Conservation (phyloP, 2,329 filamentous ascomycete genomes). For the Pezicula neosporulosa region DNA sequence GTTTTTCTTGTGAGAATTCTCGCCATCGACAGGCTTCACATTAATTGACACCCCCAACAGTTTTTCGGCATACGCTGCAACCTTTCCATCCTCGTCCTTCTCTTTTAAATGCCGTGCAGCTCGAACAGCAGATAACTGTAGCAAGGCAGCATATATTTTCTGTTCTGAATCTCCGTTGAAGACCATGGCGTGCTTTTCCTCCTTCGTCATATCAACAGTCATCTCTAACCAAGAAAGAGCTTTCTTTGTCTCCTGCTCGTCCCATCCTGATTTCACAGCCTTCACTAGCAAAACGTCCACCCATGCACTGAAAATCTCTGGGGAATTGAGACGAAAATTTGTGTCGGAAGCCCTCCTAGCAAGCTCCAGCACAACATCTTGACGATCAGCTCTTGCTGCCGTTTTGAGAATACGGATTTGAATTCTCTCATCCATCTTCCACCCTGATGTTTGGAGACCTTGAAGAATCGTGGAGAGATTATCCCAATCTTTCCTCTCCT, state of each 20-base stretch:
- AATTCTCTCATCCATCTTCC: conserved; percentile 14
- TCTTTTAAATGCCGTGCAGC: conserved; percentile 32
- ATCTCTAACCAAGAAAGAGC: conserved; percentile 26
- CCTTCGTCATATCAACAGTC: conserved; percentile 24
- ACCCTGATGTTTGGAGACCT: conserved; percentile 18
- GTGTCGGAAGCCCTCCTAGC: conserved; percentile 22
- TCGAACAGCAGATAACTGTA: conserved; percentile 41
- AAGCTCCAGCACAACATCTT: conserved; percentile 26
- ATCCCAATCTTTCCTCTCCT: conserved; percentile 28
- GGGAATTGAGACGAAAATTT: conserved; percentile 19
- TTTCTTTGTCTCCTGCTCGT: conserved; percentile 17
- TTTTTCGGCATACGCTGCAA: conserved; percentile 33
- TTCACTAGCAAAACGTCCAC: conserved; percentile 19
- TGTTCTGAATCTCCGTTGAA: neutral
- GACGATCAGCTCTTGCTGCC: conserved; percentile 11
- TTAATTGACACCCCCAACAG: conserved; percentile 12
- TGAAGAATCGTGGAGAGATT: conserved; percentile 27
- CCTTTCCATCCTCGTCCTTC: conserved; percentile 35
- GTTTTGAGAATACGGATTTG: conserved; percentile 2
- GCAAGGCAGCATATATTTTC: conserved; percentile 23
- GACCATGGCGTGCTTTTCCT: conserved; percentile 14
- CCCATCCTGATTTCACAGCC: conserved; percentile 18
- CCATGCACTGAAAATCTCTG: conserved; percentile 8
- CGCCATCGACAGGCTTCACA: neutral
- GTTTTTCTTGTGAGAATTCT: conserved; percentile 9